A percentile compares a stretch with the other conserved stretches of the same genome.
Conservation (phyloP, 176 grass and related monocot genomes). For the Avena insularis region DNA sequence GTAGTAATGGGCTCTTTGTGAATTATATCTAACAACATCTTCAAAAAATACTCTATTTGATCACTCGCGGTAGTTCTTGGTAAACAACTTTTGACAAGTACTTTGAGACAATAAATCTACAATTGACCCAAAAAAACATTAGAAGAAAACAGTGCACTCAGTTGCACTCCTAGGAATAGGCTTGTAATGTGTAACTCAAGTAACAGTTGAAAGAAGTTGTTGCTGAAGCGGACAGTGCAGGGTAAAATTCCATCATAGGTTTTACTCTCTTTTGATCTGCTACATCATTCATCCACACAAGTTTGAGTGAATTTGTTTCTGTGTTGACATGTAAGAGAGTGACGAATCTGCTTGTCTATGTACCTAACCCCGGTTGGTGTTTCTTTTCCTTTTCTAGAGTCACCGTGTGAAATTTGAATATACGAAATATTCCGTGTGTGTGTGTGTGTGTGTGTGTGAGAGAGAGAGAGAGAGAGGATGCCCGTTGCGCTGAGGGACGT, state of each 20-base stretch:
- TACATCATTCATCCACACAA: too few relatives aligned
- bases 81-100: conserved; percentile 80
- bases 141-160: conserved; percentile 11
- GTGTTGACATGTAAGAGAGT: too few relatives aligned
- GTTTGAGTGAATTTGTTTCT: too few relatives aligned
- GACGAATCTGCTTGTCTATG: too few relatives aligned
- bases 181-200: neutral
- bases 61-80: conserved; percentile 46
- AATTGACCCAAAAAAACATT: conserved; percentile 37
- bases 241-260: conserved; percentile 18
- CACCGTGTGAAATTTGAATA: too few relatives aligned
- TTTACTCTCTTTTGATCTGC: neutral
- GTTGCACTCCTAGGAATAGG: too few relatives aligned
- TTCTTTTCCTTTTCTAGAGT: too few relatives aligned
- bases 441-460: too few relatives aligned
- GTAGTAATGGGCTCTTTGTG: conserved; percentile 59
- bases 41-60: conserved; percentile 61
- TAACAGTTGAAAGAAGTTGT: neutral
- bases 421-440: too few relatives aligned
- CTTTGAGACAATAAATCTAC: conserved; percentile 91
- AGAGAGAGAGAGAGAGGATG: too few relatives aligned
- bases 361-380: too few relatives aligned
- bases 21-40: conserved; percentile 74
- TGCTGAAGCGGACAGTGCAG: conserved; percentile 2
- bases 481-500: too few relatives aligned